Evolutionary conservation across 805 yeast genomes (phyloP).

Genomic region (Yamadazyma philogaea): DNA sequence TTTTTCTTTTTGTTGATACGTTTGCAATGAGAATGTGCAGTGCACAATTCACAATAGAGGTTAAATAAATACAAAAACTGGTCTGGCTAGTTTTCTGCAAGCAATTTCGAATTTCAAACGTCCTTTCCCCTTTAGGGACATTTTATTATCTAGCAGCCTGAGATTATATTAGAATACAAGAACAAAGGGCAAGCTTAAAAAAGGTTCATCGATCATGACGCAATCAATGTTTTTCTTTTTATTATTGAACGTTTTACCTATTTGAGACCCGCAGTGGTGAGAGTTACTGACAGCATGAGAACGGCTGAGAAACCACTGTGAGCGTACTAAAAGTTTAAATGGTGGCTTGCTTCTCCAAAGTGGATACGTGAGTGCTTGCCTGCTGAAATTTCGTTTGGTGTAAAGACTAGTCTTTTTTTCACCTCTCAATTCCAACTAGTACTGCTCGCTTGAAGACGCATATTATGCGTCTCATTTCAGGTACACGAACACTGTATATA

Average conservation of each 20-base stretch:
- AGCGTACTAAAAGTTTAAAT: too few species aligned
- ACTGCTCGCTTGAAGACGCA: too few species aligned
- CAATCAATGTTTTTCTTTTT: not conserved
- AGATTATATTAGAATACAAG: not conserved
- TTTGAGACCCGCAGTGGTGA: slow-evolving; percentile 1
- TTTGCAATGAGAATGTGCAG: slow-evolving; percentile 3
- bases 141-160: not conserved
- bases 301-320: not conserved
- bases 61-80: too few species aligned
- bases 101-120: not conserved
- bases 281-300: not conserved
- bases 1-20: slow-evolving; percentile 5
- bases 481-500: slow-evolving; percentile 5
- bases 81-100: not conserved
- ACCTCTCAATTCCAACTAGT: not conserved
- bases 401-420: too few species aligned
- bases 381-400: too few species aligned
- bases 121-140: not conserved
- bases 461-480: slow-evolving; percentile 1
- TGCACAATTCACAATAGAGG: not conserved
- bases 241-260: not conserved
- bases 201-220: slow-evolving; percentile 4
- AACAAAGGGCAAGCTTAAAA: not conserved
- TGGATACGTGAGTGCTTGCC: too few species aligned
- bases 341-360: too few species aligned